These are phyloP conservation scores for Barnettozyma sp. DNA, from an alignment of 805 yeast species.

Conservation along the genomic window DNA sequence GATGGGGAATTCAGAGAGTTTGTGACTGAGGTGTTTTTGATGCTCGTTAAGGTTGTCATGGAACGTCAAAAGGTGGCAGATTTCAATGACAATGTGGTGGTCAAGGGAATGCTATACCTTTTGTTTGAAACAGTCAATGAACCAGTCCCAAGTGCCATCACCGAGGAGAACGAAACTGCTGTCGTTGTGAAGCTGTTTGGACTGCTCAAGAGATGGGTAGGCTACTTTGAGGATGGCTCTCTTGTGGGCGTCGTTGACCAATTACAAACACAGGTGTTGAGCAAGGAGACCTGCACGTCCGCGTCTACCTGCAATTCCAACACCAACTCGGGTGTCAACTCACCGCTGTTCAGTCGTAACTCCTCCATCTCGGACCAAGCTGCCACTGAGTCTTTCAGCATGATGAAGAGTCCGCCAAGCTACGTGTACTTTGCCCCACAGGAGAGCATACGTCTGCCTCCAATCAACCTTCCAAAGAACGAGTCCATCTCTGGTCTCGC, in stretches of 20 bases:
- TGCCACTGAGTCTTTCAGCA: slow-evolving; percentile 2
- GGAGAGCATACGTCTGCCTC: slow-evolving; percentile 1
- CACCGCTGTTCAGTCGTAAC: slow-evolving; percentile 6
- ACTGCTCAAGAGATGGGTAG: slow-evolving; percentile 7
- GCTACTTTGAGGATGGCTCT: slow-evolving; percentile 2
- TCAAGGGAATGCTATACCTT: slow-evolving; percentile 11
- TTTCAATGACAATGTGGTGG: slow-evolving; percentile 8
- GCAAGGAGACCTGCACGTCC: no score
- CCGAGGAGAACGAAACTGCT: neutral
- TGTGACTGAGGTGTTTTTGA: slow-evolving; percentile 8
- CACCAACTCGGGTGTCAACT: slow-evolving; percentile 1
- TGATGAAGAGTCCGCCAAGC: slow-evolving; percentile 6
- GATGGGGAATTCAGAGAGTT: slow-evolving; percentile 3
- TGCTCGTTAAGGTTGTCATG: slow-evolving; percentile 7
- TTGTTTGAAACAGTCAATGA: slow-evolving; percentile 7
- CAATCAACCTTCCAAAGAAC: neutral
- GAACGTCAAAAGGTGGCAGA: neutral
- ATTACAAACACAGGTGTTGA: neutral
- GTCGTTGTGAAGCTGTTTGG: slow-evolving; percentile 7
- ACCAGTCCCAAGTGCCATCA: neutral
- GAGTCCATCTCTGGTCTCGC: no score
- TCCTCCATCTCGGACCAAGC: slow-evolving; percentile 5
- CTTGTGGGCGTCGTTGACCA: slow-evolving; percentile 1
- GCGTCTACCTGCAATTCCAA: no score
- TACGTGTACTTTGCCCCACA: neutral